phyloP scores from a whole-genome alignment of 352 stramenopile species.

The Blastocystis sp. region DNA sequence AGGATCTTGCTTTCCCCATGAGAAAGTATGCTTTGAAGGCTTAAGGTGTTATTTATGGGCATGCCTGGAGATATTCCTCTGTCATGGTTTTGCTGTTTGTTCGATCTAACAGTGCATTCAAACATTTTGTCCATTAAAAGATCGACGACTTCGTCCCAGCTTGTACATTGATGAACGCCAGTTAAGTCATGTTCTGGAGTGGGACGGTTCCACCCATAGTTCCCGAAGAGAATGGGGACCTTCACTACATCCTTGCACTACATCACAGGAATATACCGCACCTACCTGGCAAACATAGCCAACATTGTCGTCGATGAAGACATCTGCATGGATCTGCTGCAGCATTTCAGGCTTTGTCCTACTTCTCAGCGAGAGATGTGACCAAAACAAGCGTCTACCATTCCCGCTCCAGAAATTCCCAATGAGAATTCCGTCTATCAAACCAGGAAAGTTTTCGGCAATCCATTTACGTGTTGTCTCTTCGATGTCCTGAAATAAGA shows the following conservation, averaged over 20 bases:
- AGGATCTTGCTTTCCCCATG: conserved; percentile 89
- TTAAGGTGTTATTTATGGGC: conserved; percentile 70
- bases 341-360: background rate
- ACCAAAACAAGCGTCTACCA: background rate
- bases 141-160: background rate
- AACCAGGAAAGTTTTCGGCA: background rate
- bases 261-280: background rate
- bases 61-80: background rate
- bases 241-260: conserved; percentile 24
- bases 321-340: background rate
- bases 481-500: background rate
- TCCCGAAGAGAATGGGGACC: background rate
- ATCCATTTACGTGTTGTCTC: background rate
- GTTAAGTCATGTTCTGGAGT: background rate
- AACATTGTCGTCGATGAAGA: conserved; percentile 22
- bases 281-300: background rate
- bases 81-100: background rate
- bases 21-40: conserved; percentile 93
- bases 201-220: background rate
- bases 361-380: background rate
- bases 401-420: background rate
- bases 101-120: background rate
- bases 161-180: background rate
- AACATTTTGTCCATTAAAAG: background rate
- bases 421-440: conserved; percentile 1